Percentiles rank a stretch among this genome's conserved stretches.
Conservation (phyloP, 371 early-diverging fungal genomes). For the Encephalitozoon hellem region DNA sequence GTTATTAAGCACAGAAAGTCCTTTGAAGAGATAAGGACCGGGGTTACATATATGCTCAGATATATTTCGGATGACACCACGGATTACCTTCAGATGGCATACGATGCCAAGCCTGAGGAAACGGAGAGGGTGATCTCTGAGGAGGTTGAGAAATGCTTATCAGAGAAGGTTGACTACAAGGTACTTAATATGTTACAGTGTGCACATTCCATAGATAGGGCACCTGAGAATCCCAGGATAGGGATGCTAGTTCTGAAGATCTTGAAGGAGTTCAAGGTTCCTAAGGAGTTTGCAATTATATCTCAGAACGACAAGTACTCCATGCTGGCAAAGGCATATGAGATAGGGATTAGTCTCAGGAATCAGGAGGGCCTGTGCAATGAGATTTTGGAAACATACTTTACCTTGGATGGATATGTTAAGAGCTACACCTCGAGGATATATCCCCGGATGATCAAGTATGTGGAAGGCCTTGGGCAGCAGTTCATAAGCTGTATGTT, state of each 20-base stretch:
- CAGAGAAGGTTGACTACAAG: neutral
- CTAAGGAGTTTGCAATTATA: neutral
- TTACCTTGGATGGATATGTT: neutral
- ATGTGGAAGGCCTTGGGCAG: neutral
- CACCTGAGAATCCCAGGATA: neutral
- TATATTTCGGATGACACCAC: neutral
- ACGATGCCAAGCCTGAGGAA: neutral
- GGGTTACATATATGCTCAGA: neutral
- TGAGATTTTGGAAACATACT: neutral
- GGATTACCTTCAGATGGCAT: neutral
- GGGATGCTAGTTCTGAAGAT: conserved; percentile 11
- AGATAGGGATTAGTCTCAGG: neutral
- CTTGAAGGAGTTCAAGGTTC: conserved; percentile 7
- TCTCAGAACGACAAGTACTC: neutral
- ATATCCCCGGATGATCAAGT: neutral
- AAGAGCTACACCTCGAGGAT: neutral
- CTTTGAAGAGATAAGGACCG: neutral
- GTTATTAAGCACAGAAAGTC: neutral
- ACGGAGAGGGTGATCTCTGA: neutral
- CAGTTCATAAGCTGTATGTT: neutral
- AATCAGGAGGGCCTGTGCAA: neutral
- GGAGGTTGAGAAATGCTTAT: neutral
- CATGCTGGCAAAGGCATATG: conserved; percentile 23
- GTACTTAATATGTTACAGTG: neutral
- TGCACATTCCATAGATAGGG: neutral